Percentiles rank a stretch among this genome's conserved stretches.
Conservation (phyloP, 2,329 filamentous ascomycete genomes). For the Fusarium mundagurra region DNA sequence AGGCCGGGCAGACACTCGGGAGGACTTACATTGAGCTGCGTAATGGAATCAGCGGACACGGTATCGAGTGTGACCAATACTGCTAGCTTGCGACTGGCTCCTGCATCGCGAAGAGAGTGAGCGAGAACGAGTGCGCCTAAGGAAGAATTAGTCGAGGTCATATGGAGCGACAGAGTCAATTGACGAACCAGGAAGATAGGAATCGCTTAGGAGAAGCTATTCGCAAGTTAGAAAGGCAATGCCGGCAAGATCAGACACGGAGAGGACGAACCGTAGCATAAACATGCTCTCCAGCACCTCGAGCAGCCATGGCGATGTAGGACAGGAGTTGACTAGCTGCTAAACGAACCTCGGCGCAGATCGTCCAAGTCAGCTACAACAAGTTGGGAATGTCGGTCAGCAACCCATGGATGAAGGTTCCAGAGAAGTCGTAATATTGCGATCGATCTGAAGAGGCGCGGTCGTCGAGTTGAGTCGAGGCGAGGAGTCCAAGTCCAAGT, state of each 20-base stretch:
- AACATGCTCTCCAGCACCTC: conserved; percentile 54
- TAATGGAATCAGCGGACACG: conserved; percentile 78
- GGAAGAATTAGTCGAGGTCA: conserved; percentile 15
- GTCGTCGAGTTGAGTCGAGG: conserved; percentile 24
- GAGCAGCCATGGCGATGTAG: conserved; percentile 49
- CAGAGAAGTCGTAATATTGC: conserved; percentile 9
- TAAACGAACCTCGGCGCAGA: conserved; percentile 32
- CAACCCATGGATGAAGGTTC: conserved; percentile 37
- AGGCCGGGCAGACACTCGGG: background rate
- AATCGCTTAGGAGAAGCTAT: conserved; percentile 91
- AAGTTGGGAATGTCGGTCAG: conserved; percentile 32
- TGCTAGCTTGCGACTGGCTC: conserved; percentile 79
- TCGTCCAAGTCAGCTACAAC: conserved; percentile 38
- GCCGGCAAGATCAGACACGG: background rate
- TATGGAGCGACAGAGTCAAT: conserved; percentile 8
- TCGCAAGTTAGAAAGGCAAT: conserved; percentile 7
- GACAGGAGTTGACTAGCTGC: conserved; percentile 26
- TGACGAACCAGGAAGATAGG: conserved; percentile 85
- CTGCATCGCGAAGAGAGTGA: conserved; percentile 92
- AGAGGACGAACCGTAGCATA: conserved; percentile 64
- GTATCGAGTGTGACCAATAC: conserved; percentile 84
- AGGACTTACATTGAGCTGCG: conserved; percentile 75
- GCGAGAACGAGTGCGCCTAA: conserved; percentile 91
- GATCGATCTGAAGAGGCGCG: conserved; percentile 32
- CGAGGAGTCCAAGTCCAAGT: conserved; percentile 15